Evolutionary conservation across 2,329 filamentous ascomycete genomes (phyloP), one percentile per base, ranked within the genome.

Genomic region (Elsinoe perseae): DNA sequence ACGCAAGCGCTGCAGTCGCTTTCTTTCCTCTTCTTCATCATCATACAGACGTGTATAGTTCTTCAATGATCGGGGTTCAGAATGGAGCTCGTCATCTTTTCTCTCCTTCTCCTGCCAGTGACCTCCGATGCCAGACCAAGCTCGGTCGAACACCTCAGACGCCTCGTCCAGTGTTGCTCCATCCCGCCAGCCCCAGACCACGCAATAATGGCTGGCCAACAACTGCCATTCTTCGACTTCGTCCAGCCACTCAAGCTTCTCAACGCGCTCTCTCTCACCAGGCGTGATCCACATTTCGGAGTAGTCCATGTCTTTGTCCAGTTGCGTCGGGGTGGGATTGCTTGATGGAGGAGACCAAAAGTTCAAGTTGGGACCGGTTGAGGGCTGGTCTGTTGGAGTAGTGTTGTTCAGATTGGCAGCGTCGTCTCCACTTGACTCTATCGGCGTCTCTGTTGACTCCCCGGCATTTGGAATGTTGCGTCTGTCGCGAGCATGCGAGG

Each of bases 181-280:
- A 4, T 56, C 38, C 63, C 81, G 84, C 81, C 87, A 95, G 1
- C 85, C 93, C 92, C 92, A 97, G 3, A 83, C 84, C 42, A 98
- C 80, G 61, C 91, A 84, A 66, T 98, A 98, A 75, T 98, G 93
- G 61, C 80, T 82, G 0, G 90, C 88, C 63, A 98, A 72, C 63
- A 98, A 71, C 65, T 85, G 79, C 86, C 93, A 95, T 73, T 98
- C 93, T 71, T 98, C 93, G 21, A 96, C 80, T 72, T 98, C 93
- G 72, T 98, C 93, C 60, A 98, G 71, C 65, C 93, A 90, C 69
- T 98, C 91, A 23, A 96, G 69, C 9, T 74, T 71, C 61, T 91
- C 85, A 1, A 97, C 82, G 48, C 91, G 77, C 65, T 87, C 84
- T 70, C 89, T 91, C 71, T 97, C 92, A 1, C 75, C 74, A 0